Evolutionary conservation across 2,329 filamentous ascomycete genomes (phyloP), one percentile per base, ranked within the genome.

Genomic region (Aureobasidium lini): DNA sequence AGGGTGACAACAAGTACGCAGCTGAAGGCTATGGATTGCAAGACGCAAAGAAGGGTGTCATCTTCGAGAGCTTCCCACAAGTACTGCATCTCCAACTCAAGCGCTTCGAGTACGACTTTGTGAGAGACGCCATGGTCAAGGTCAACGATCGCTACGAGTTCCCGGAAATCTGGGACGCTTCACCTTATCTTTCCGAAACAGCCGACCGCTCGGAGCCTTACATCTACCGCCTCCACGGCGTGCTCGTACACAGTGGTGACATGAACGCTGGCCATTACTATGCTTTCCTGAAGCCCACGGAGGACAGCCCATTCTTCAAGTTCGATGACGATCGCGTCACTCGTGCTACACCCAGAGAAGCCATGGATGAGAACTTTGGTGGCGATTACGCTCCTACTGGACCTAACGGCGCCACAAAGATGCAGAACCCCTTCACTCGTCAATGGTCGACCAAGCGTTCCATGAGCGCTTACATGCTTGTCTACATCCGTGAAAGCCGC

Each of bases 241-340:
- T 99, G 23, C 80, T 99, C 46, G 94, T 99, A 6, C 94, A 99
- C 74, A 96, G 90, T 66, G 94, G 94, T 62, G 94, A 97, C 69
- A 81, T 97, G 59, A 96, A 99, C 72, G 93, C 95, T 10, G 94
- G 94, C 3, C 94, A 99, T 74, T 99, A 99, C 75, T 99, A 99
- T 70, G 94, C 94, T 0, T 99, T 95, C 74, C 77, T 99, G 67
- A 96, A 96, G 71, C 94, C 95, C 0, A 84, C 86, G 61, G 95
- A 95, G 74, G 89, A 96, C 62, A 93, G 94, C 34, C 85, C 89
- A 77, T 99, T 96, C 77, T 97, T 95, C 79, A 94, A 89, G 68
- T 99, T 96, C 67, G 95, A 99, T 67, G 94, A 99, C 65, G 94
- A 99, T 70, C 88, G 92, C 65, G 94, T 99, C 42, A 97, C 92